These are phyloP conservation scores for Alloascoidea hylecoeti DNA, from an alignment of 805 yeast genomes.

Conservation along the genomic window DNA sequence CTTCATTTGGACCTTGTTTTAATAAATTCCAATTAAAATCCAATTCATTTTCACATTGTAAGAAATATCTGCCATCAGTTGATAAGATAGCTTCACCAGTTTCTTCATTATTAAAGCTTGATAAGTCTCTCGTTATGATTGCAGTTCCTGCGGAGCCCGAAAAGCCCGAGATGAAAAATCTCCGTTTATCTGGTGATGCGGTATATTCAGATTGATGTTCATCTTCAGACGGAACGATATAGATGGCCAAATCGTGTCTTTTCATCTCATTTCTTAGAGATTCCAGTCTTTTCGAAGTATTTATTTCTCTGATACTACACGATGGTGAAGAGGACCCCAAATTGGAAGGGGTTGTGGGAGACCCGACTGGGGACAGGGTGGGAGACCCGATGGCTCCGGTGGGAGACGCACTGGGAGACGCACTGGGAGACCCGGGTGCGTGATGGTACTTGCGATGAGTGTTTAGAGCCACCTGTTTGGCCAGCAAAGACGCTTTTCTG, in stretches of 20 bases:
- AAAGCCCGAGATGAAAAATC: constrained; percentile 72
- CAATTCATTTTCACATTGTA: constrained; percentile 78
- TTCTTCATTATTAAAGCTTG: constrained; percentile 25
- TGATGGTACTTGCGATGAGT: no score
- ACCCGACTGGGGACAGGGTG: no score
- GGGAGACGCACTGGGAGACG: no score
- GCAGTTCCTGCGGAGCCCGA: constrained; percentile 93
- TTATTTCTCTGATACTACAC: constrained; percentile 34
- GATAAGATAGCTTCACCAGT: constrained; percentile 66
- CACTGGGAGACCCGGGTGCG: no score
- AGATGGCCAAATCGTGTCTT: constrained; percentile 49
- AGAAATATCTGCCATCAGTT: constrained; percentile 90
- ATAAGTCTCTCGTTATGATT: constrained; percentile 43
- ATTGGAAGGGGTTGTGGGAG: no score
- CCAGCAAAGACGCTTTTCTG: constrained; percentile 41
- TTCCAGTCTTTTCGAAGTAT: constrained; percentile 45
- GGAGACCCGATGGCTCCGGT: no score
- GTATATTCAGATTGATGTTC: constrained; percentile 92
- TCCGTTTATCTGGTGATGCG: constrained; percentile 63
- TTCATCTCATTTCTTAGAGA: constrained; percentile 54
- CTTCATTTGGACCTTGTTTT: constrained; percentile 64
- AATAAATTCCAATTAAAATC: constrained; percentile 69
- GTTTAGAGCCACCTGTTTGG: constrained; percentile 18
- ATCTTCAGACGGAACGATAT: constrained; percentile 77
- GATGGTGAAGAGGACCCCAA: no score